Percentiles rank a stretch among this genome's conserved stretches.
Conservation (phyloP, 208 protist genomes). For the Strigomonas culicis region DNA sequence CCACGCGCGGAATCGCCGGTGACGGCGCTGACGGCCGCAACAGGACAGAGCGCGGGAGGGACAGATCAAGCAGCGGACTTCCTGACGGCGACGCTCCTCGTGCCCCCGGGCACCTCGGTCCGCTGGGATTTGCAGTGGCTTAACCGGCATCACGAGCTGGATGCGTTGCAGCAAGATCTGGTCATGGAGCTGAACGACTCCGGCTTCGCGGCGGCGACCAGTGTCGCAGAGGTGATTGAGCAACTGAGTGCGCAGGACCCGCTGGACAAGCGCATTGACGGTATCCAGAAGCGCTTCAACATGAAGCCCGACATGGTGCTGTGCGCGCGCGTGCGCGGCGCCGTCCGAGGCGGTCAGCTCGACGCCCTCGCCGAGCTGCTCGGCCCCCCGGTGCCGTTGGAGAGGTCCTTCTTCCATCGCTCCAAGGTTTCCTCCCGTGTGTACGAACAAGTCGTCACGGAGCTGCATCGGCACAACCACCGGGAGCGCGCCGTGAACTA, state of each 20-base stretch:
- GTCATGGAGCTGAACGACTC: constrained; percentile 19
- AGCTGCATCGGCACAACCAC: constrained; percentile 22
- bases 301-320: constrained; percentile 23
- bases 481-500: constrained; percentile 31
- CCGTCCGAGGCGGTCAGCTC: constrained; percentile 29
- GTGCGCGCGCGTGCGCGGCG: constrained; percentile 32
- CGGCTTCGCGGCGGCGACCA: constrained; percentile 20
- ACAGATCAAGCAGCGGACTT: neutral
- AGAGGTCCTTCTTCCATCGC: constrained; percentile 24
- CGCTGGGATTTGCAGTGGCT: neutral
- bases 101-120: neutral
- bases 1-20: neutral
- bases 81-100: neutral
- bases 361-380: constrained; percentile 23
- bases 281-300: constrained; percentile 19
- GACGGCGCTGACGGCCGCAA: neutral
- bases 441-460: constrained; percentile 32
- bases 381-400: constrained; percentile 24
- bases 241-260: constrained; percentile 18
- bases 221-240: constrained; percentile 22
- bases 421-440: constrained; percentile 16
- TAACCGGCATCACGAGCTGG: neutral
- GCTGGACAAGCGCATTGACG: constrained; percentile 6
- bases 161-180: constrained; percentile 18
- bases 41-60: neutral